Conservation (phyloP, 345 rosid species). For the Arabidopsis arenosa region DNA sequence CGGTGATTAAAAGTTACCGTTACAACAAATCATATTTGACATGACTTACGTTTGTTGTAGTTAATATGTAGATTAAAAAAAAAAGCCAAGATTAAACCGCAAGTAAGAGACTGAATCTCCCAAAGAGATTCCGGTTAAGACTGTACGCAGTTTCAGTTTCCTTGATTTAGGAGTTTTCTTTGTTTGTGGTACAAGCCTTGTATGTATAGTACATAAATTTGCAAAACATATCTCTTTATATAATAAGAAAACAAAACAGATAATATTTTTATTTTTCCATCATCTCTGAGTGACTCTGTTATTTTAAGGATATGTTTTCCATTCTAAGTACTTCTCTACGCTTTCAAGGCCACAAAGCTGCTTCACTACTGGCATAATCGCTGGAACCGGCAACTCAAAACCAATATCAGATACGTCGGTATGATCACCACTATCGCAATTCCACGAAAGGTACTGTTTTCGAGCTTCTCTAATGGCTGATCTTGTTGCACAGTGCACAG, state of each 20-base stretch:
- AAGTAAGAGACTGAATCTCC: too few species aligned
- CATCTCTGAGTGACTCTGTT: not conserved
- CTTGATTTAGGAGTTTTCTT: too few species aligned
- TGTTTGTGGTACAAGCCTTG: too few species aligned
- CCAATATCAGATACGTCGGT: conserved; percentile 25
- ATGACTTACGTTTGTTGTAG: not conserved
- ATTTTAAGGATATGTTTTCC: conserved; percentile 38
- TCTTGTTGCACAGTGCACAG: conserved; percentile 85
- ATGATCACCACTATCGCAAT: conserved; percentile 13
- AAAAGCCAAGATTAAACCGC: too few species aligned
- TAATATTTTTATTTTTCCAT: not conserved
- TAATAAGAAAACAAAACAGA: not conserved
- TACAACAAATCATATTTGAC: not conserved
- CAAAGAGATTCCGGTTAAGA: too few species aligned
- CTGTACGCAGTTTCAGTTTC: too few species aligned
- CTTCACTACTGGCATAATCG: conserved; percentile 83
- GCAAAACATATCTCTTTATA: too few species aligned
- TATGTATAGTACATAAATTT: too few species aligned
- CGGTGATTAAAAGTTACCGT: not conserved
- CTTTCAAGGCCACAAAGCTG: conserved; percentile 70
- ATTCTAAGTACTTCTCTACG: conserved; percentile 66
- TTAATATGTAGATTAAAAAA: too few species aligned
- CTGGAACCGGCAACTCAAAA: conserved; percentile 75
- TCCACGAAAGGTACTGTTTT: conserved; percentile 67
- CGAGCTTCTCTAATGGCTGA: conserved; percentile 78